phyloP scores from a whole-genome alignment of 1,284 basidiomycete genomes.

The Trichosporon inkin region DNA sequence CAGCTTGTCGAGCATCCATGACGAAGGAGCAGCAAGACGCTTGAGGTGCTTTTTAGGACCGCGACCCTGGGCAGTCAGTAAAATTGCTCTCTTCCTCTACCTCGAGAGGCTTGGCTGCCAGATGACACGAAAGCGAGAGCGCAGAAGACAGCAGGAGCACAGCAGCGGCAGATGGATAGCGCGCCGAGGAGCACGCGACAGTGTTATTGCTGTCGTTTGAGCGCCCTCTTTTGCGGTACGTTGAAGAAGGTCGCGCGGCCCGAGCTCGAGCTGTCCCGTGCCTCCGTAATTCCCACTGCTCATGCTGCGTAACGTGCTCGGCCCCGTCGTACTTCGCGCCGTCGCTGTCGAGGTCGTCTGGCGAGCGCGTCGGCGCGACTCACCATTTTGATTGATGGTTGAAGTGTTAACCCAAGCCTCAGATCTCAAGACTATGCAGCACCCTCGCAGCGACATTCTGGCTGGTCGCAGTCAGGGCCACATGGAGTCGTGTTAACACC shows the following conservation, averaged over 20 bases:
- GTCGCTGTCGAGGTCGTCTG: constrained; percentile 12
- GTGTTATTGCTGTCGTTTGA: neutral
- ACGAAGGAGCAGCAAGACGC: constrained; percentile 92
- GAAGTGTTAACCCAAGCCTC: constrained; percentile 8
- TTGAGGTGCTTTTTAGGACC: constrained; percentile 99
- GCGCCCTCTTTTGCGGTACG: neutral
- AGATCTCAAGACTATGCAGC: constrained; percentile 3
- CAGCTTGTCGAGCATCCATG: constrained; percentile 99
- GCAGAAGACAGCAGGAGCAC: neutral
- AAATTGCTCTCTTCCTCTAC: neutral
- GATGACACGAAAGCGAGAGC: neutral
- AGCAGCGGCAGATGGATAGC: neutral
- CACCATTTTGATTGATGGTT: constrained; percentile 26
- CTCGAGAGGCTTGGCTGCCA: constrained; percentile 3
- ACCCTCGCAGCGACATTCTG: neutral
- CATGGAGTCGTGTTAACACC: neutral
- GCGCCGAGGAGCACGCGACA: too few relatives aligned
- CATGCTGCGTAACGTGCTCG: neutral
- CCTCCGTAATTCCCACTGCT: neutral
- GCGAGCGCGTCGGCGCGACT: constrained; percentile 10
- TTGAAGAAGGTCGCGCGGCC: neutral
- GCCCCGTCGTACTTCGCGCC: neutral
- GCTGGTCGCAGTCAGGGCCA: neutral
- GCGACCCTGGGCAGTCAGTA: constrained; percentile 62
- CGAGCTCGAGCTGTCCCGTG: neutral